Evolutionary conservation across 257 asterid species (phyloP), one percentile per base, ranked within the genome.

Genomic region (Handroanthus guayacan): DNA sequence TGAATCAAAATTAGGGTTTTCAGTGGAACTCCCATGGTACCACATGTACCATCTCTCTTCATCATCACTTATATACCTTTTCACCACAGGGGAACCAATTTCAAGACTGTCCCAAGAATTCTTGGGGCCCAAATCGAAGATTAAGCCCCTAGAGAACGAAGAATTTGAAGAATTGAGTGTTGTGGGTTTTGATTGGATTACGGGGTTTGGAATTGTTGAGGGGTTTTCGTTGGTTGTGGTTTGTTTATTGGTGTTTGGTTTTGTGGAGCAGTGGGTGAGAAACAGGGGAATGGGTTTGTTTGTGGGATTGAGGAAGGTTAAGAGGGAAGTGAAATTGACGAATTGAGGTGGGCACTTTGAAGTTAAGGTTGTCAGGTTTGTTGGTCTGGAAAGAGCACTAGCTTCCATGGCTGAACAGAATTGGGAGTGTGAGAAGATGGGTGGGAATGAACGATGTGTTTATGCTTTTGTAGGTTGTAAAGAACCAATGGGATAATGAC

Each of bases 41-140:
- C 99, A 94, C 96, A 94, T 82, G 76, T 80, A 85, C 97, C 99
- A 94, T 68, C 97, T 83, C 81, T 92, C 97, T 58, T 92, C 97
- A 75, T 89, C 99, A 71, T 94, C 99, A 41, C 99, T 80, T 13
- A 94, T 75, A 58, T 75, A 92, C 86, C 99, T 84, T 74, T 88
- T 94, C 87, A 94, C 97, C 25, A 92, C 97, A 5, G 99, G 97
- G 4, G 97, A 94, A 25, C 98, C 98, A 51, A 94, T 86, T 78
- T 90, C 97, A 62, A 78, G 79, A 58, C 82, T 75, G 79, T 94
- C 97, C 97, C 98, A 94, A 5, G 95, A 89, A 69, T 73, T 76
- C 43, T 69, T 47, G 34, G 75, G 76, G 14, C 97, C 97, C 81
- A 92, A 74, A 85, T 82, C 97, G 68, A 89, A 89, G 43, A 92